These are phyloP conservation scores for Biancaea sappan DNA, from an alignment of 306 rosid genomes.

Conservation along the genomic window DNA sequence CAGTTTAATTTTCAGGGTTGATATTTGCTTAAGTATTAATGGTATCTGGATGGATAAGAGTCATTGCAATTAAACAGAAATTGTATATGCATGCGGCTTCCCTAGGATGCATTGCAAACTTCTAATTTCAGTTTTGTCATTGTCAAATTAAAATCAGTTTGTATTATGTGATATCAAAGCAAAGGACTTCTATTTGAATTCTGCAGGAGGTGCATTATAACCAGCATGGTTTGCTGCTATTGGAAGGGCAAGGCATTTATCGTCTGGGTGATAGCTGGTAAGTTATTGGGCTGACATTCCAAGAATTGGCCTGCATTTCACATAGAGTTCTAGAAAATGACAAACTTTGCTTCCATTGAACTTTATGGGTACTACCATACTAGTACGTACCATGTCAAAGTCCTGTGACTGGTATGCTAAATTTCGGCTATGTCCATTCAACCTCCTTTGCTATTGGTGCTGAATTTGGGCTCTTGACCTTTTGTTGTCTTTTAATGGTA, in stretches of 20 bases:
- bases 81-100: not conserved
- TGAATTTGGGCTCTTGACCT: conserved; percentile 24
- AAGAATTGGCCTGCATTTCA: conserved; percentile 14
- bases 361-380: not conserved
- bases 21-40: not conserved
- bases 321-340: conserved; percentile 23
- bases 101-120: not conserved
- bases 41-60: not conserved
- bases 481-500: conserved; percentile 16
- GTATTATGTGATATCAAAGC: conserved; percentile 2
- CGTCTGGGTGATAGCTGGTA: conserved; percentile 94
- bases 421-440: conserved; percentile 6
- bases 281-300: conserved; percentile 36
- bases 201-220: conserved; percentile 94
- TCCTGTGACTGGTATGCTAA: conserved; percentile 19
- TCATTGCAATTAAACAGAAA: not conserved
- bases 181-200: conserved; percentile 23
- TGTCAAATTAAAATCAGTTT: conserved; percentile 15
- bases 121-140: not conserved
- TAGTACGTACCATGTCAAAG: not conserved
- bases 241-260: conserved; percentile 95
- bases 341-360: conserved; percentile 30
- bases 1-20: not conserved
- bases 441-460: conserved; percentile 7
- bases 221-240: conserved; percentile 90